Base-by-base conservation (phyloP, 2,329 filamentous ascomycete genomes). In the Fonsecaea erecta region DNA sequence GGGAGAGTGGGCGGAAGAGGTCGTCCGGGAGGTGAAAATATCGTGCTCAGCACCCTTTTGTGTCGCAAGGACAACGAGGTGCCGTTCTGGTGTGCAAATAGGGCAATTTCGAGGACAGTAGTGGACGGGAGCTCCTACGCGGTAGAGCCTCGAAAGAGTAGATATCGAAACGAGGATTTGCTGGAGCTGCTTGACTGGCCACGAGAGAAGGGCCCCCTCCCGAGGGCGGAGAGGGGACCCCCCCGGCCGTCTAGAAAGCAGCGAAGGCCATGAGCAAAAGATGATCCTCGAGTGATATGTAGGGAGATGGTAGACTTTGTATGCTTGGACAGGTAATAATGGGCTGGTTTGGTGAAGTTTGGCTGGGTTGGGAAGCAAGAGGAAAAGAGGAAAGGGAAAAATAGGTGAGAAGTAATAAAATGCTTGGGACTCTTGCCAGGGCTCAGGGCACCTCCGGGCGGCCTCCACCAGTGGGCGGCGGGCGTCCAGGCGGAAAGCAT, bases 201-300 rank as follows among this genome's bases (percentile, higher is more conserved):
- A 60, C 62, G 62, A 69, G 64, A 67, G 67, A 56, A 48, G 43
- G 21, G 11, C 43, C 43, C 43, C 21, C 43, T 48, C 64, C 67
- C 63, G 52, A 21, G 32, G 18, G 18, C 18, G 43, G 51, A 53
- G 46, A 60, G 34, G 60, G 68, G 60, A 53, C 86, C 88, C 88
- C 88, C 88, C 87, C 89, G 88, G 88, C 86, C 81, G 86, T 92
- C 93, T 93, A 96, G 90, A 94, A 91, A 90, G 90, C 89, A 91
- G 88, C 89, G 89, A 90, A 83, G 84, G 89, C 88, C 88, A 81
- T 81, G 84, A 87, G 86, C 66, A 70, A 67, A 70, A 60, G 86
- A 88, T 89, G 79, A 82, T 84, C 84, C 83, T 90, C 88, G 89
- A 65, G 90, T 88, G 84, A 88, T 89, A 88, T 87, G 85, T 83